These are phyloP conservation scores for Rhododendron vialii DNA, from an alignment of 148 eudicot species.

Conservation along the genomic window DNA sequence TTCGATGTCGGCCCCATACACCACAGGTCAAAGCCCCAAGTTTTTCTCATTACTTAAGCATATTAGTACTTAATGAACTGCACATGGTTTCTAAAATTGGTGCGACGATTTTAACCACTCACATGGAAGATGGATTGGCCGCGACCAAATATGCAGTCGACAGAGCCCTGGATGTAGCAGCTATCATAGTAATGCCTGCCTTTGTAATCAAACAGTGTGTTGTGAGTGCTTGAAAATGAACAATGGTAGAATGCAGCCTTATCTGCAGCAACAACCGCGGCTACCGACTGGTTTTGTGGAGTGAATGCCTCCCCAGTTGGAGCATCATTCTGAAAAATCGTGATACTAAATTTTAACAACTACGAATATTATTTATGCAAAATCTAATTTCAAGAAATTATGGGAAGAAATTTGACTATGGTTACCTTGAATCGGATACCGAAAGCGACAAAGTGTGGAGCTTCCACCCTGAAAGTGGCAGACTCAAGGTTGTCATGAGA, in stretches of 20 bases:
- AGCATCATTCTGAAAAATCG: constrained; percentile 48
- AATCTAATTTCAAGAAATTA: neutral
- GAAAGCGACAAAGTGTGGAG: constrained; percentile 62
- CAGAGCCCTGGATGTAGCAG: constrained; percentile 87
- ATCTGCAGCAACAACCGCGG: constrained; percentile 69
- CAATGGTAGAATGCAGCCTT: constrained; percentile 79
- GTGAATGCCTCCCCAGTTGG: constrained; percentile 48
- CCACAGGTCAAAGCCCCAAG: too few relatives aligned
- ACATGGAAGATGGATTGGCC: constrained; percentile 50
- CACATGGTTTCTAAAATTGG: neutral
- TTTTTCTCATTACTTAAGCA: neutral
- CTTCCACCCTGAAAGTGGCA: constrained; percentile 74
- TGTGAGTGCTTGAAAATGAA: constrained; percentile 67
- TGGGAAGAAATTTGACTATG: neutral
- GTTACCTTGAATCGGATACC: constrained; percentile 81
- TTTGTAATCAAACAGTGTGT: constrained; percentile 70
- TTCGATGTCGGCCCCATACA: too few relatives aligned
- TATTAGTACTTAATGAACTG: neutral
- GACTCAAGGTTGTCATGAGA: constrained; percentile 52
- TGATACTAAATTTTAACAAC: neutral
- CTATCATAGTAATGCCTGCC: constrained; percentile 77
- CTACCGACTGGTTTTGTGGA: constrained; percentile 71
- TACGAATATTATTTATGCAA: neutral
- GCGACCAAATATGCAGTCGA: constrained; percentile 82
- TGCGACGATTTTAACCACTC: neutral